A percentile compares a stretch with the other conserved stretches of the same genome.
Evolutionary conservation across 1,139 yeast species (phyloP).

Genomic region (Candida pseudoviswanathii): DNA sequence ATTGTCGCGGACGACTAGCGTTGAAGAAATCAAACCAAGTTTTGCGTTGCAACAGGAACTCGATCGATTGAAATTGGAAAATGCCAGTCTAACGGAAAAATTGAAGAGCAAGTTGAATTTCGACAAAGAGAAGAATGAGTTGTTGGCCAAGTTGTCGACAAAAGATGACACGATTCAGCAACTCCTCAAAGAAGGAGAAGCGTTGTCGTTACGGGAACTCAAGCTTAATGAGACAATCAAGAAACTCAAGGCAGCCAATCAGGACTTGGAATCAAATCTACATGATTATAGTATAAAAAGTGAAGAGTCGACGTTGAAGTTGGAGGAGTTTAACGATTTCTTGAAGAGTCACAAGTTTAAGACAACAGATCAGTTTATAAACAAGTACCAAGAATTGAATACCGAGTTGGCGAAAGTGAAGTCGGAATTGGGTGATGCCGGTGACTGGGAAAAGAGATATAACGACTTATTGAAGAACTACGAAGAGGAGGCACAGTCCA

Average conservation of each 20-base stretch:
- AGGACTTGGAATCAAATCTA: constrained; percentile 42
- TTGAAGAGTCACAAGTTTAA: constrained; percentile 30
- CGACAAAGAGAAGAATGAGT: constrained; percentile 16
- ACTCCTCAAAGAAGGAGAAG: constrained; percentile 78
- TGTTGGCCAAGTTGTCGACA: constrained; percentile 35
- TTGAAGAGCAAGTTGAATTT: constrained; percentile 7
- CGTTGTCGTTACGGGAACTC: constrained; percentile 72
- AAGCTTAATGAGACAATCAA: constrained; percentile 69
- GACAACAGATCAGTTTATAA: constrained; percentile 28
- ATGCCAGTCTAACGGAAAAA: constrained; percentile 7
- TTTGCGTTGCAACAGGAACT: constrained; percentile 8
- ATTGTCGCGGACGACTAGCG: constrained; percentile 7
- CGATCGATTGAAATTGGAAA: constrained; percentile 10
- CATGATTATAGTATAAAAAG: constrained; percentile 34
- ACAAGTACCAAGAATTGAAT: constrained; percentile 18
- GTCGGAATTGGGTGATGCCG: constrained; percentile 22
- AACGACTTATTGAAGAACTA: constrained; percentile 35
- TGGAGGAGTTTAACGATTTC: constrained; percentile 38
- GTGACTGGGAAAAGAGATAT: constrained; percentile 43
- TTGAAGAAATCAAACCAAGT: neutral
- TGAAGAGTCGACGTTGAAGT: constrained; percentile 27
- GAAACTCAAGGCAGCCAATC: constrained; percentile 54
- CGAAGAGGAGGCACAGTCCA: constrained; percentile 35
- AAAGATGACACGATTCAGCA: constrained; percentile 60
- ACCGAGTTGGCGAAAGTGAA: constrained; percentile 18